phyloP scores from a whole-genome alignment of 2,329 filamentous ascomycete species.

The Exophiala bonariae region DNA sequence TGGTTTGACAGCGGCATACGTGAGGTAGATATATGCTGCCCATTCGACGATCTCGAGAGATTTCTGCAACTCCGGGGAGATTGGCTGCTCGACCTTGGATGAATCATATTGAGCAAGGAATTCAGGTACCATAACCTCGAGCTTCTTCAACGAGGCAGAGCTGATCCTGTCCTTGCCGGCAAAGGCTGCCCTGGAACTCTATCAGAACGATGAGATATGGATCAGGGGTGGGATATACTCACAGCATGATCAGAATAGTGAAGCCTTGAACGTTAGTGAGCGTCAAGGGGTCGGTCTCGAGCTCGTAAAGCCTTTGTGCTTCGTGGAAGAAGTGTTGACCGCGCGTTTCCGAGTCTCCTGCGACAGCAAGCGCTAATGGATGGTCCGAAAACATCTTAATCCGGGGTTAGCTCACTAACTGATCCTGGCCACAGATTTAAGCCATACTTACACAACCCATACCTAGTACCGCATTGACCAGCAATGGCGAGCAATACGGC shows the following conservation, averaged over 20 bases:
- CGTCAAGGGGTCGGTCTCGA: constrained; percentile 35
- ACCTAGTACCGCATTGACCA: constrained; percentile 37
- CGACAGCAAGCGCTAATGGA: constrained; percentile 31
- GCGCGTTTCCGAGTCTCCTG: constrained; percentile 31
- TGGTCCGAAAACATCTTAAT: constrained; percentile 38
- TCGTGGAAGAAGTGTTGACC: constrained; percentile 37
- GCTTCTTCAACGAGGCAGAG: constrained; percentile 12
- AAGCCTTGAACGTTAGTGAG: constrained; percentile 39
- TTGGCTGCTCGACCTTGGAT: background rate
- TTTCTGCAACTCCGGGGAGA: constrained; percentile 8
- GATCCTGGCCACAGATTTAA: background rate
- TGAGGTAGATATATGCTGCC: constrained; percentile 15
- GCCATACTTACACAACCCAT: constrained; percentile 19
- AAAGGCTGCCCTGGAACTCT: constrained; percentile 10
- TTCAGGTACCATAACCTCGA: constrained; percentile 15
- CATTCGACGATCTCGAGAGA: constrained; percentile 15
- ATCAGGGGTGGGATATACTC: no score
- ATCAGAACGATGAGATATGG: background rate
- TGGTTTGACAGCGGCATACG: constrained; percentile 1
- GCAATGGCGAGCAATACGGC: constrained; percentile 34
- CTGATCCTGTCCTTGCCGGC: constrained; percentile 17
- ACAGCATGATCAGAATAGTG: constrained; percentile 33
- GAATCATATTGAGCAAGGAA: constrained; percentile 7
- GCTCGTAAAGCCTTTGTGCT: constrained; percentile 37
- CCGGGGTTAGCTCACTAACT: background rate